These are phyloP conservation scores for Forsythia suspensa DNA, from an alignment of 257 asterid species.

Conservation along the genomic window DNA sequence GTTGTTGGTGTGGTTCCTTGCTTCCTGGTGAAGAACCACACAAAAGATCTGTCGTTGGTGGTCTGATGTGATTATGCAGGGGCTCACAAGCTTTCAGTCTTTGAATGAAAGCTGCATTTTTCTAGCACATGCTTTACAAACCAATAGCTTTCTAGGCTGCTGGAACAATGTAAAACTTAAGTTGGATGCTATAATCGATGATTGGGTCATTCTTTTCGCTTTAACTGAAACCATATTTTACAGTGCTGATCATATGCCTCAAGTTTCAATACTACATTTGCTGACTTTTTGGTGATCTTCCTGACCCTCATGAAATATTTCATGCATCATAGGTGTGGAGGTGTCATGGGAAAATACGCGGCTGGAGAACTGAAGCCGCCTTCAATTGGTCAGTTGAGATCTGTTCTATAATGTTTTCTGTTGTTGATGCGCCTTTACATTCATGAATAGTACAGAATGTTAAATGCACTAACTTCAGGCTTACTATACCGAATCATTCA, in stretches of 20 bases:
- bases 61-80: not conserved
- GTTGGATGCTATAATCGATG: slow-evolving; percentile 3
- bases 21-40: not conserved
- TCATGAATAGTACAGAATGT: not conserved
- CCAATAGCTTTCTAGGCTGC: not conserved
- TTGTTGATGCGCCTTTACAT: not conserved
- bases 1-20: not conserved
- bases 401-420: not conserved
- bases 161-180: not conserved
- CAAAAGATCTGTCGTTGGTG: not conserved
- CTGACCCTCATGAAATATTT: slow-evolving; percentile 24
- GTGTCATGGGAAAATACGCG: slow-evolving; percentile 99
- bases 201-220: not conserved
- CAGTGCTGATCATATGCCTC: not conserved
- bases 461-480: not conserved
- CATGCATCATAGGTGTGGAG: slow-evolving; percentile 81
- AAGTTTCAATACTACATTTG: not conserved
- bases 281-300: not conserved
- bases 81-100: not conserved
- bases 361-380: slow-evolving; percentile 99
- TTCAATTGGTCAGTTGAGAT: slow-evolving; percentile 64
- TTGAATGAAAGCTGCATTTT: not conserved
- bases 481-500: not conserved
- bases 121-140: not conserved
- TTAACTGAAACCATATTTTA: slow-evolving; percentile 3